A percentile compares a stretch with the other conserved stretches of the same genome.
phyloP scores from a whole-genome alignment of 129 eudicot genomes.

The Pseudognaphalium luteoalbum region DNA sequence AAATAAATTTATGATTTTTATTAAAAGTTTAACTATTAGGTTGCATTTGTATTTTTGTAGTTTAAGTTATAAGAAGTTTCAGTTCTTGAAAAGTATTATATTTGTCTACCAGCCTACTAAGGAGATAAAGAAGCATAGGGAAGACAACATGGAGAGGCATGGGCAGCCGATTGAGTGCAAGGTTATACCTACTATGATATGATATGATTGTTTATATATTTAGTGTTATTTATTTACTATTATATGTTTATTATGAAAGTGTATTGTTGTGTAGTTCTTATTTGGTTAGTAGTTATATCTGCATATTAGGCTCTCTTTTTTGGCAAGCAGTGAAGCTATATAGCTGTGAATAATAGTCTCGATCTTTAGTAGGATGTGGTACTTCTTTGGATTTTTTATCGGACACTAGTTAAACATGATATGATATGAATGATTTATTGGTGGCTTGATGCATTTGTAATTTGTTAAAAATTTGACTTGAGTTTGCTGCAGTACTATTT shows the following conservation, averaged over 20 bases:
- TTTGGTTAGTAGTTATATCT: slow-evolving; percentile 11
- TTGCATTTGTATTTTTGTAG: not conserved
- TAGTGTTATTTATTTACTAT: not conserved
- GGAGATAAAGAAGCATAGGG: slow-evolving; percentile 42
- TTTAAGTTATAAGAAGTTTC: not conserved
- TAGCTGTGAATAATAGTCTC: not conserved
- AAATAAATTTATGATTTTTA: not conserved
- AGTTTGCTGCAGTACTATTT: slow-evolving; percentile 67
- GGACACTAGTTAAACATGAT: slow-evolving; percentile 11
- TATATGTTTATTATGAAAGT: not conserved
- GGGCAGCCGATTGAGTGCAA: slow-evolving; percentile 79
- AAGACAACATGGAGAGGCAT: slow-evolving; percentile 46
- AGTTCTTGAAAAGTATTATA: not conserved
- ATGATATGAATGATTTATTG: not conserved
- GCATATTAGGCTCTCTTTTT: slow-evolving; percentile 11
- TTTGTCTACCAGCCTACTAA: slow-evolving; percentile 44
- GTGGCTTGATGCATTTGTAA: slow-evolving; percentile 21
- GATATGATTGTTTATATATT: slow-evolving; percentile 5
- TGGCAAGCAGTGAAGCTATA: not conserved
- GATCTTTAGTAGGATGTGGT: not conserved
- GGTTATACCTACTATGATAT: slow-evolving; percentile 41
- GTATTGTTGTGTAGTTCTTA: slow-evolving; percentile 16
- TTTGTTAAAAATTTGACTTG: slow-evolving; percentile 17
- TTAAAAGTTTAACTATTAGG: not conserved
- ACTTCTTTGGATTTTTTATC: not conserved